Evolutionary conservation across 495 filamentous ascomycete genomes (phyloP).

Genomic region (Aspergillus mulundensis): DNA sequence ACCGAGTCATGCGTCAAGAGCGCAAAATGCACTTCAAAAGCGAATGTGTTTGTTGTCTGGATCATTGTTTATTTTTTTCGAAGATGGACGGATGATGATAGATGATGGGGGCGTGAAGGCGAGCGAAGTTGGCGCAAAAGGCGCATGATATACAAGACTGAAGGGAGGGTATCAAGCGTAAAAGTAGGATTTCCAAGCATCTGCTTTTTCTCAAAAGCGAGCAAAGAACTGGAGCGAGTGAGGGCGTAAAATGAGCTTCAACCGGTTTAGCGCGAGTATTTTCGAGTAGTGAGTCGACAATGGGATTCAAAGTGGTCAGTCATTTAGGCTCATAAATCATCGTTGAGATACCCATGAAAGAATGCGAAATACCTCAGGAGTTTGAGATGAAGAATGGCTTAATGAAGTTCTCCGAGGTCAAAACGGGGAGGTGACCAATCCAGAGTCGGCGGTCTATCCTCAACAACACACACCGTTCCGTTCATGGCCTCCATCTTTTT

Average conservation of each 20-base stretch:
- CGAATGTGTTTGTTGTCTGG: not conserved
- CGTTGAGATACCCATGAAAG: not conserved
- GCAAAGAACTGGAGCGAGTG: not conserved
- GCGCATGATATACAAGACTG: not conserved
- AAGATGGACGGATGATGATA: not conserved
- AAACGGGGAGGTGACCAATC: slow-evolving; percentile 43
- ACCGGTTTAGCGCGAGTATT: not conserved
- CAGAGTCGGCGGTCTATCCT: slow-evolving; percentile 36
- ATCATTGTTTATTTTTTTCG: not conserved
- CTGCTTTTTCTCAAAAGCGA: not conserved
- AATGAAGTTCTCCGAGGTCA: slow-evolving; percentile 35
- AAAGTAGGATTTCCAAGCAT: not conserved
- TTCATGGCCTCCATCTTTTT: slow-evolving; percentile 30
- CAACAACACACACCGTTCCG: slow-evolving; percentile 30
- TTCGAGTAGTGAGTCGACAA: slow-evolving; percentile 18
- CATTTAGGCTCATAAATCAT: slow-evolving; percentile 16
- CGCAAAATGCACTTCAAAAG: not conserved
- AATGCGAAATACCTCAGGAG: not conserved
- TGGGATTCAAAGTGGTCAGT: slow-evolving; percentile 4
- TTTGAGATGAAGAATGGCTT: not conserved
- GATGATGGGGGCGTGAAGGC: not conserved
- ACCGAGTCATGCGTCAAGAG: not conserved
- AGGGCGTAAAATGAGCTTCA: not conserved
- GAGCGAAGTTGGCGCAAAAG: not conserved
- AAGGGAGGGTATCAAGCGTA: slow-evolving; percentile 1